Evolutionary conservation across 169 alveolate genomes (phyloP), one percentile per base, ranked within the genome.

Genomic region (Plasmodium vivax): DNA sequence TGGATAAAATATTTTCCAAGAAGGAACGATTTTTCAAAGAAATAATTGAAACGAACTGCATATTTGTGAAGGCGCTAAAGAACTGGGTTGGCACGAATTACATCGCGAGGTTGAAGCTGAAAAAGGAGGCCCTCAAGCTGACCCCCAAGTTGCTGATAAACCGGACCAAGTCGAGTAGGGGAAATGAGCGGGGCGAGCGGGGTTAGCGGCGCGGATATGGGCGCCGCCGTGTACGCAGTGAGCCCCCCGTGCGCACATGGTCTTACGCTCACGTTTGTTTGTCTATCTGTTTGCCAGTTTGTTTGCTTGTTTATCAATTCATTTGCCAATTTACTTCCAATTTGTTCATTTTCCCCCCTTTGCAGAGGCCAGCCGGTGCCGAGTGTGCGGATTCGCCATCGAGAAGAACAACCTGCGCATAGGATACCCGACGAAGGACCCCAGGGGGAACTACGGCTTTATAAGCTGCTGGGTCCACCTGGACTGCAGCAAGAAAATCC

Each of bases 371-470:
- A 73, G 80, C 72, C 75, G 92, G 12, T 95, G 97, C 81, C 71
- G 92, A 12, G 94, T 72, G 19, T 95, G 97, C 54, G 92, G 94
- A 16, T 73, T 82, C 1, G 5, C 30, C 34, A 95, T 95, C n/a
- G 87, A 71, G 51, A 93, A 88, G 84, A 82, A 85, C 68, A 85
- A 30, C 9, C 43, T 94, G 41, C 62, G 95, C 14, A 71, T 95
- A 79, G 96, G 96, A 30, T 73, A 87, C 34, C 97, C 97, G 36
- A 27, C 92, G n/a, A 92, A 94, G 47, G 96, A 94, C 38, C 82
- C 94, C 3, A 84, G 96, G 32, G 96, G 96, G 3, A 41, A 83
- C 27, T 92, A 74, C 62, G 97, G 97, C 6, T 93, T 83, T 85
- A 94, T 94, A 47, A 83, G 95, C 43, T 56, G 93, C 23, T 95